These are phyloP conservation scores for Didymella keratinophila DNA, from an alignment of 2,329 filamentous ascomycete species.

Conservation along the genomic window DNA sequence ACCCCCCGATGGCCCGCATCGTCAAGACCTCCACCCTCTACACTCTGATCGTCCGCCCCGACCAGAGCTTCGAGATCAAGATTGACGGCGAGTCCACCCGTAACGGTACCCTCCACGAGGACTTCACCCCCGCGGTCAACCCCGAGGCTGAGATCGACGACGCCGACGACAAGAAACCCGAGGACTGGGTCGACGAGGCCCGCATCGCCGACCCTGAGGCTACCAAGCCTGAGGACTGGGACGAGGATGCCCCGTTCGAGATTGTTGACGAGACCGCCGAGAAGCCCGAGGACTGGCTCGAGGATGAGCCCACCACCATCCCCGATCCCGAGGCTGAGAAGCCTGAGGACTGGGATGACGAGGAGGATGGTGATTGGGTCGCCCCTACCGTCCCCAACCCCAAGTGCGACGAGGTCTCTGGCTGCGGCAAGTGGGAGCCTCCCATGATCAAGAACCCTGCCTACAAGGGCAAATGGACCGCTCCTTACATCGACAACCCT, in stretches of 20 bases:
- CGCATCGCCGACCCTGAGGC: constrained; percentile 92
- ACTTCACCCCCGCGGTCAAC: constrained; percentile 94
- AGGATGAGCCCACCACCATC: constrained; percentile 81
- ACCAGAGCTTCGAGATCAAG: constrained; percentile 93
- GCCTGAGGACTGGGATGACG: constrained; percentile 99
- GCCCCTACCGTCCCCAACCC: constrained; percentile 91
- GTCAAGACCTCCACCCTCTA: constrained; percentile 94
- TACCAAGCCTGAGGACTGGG: constrained; percentile 97
- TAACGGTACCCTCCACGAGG: constrained; percentile 89
- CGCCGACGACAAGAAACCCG: constrained; percentile 89
- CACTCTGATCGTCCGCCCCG: constrained; percentile 93
- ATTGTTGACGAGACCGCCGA: constrained; percentile 91
- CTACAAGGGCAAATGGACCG: constrained; percentile 99
- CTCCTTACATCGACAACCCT: constrained; percentile 94
- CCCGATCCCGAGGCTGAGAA: constrained; percentile 95
- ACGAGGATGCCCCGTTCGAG: constrained; percentile 97
- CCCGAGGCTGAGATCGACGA: constrained; percentile 95
- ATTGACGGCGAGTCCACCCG: constrained; percentile 90
- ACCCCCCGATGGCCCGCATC: constrained; percentile 84
- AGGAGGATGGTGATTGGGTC: constrained; percentile 98
- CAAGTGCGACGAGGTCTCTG: constrained; percentile 91
- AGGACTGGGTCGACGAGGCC: constrained; percentile 93
- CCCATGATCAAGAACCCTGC: constrained; percentile 93
- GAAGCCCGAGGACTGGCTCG: constrained; percentile 95
- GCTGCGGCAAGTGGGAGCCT: constrained; percentile 91